Conservation (phyloP, 2,329 filamentous ascomycete species). For the Cladophialophora psammophila region DNA sequence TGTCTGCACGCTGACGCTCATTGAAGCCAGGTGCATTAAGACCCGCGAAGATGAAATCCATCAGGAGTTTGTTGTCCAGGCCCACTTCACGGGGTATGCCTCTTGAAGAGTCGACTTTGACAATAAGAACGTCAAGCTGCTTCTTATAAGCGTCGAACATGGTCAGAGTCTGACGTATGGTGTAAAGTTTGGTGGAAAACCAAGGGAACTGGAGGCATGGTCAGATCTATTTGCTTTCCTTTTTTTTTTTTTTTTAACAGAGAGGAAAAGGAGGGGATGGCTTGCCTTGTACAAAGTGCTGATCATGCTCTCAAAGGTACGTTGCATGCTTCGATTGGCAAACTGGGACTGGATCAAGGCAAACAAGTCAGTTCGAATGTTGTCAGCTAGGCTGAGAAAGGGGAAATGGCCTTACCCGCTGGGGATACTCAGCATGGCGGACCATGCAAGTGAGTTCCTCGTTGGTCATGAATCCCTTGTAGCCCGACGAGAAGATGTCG, state of each 20-base stretch:
- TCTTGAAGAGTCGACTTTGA: slow-evolving; percentile 55
- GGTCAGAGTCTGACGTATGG: slow-evolving; percentile 55
- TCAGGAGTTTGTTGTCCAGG: slow-evolving; percentile 49
- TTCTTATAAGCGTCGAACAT: slow-evolving; percentile 55
- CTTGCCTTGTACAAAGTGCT: slow-evolving; percentile 59
- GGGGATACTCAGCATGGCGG: slow-evolving; percentile 58
- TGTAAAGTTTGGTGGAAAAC: slow-evolving; percentile 55
- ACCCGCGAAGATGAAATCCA: slow-evolving; percentile 51
- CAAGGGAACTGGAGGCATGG: slow-evolving; percentile 56
- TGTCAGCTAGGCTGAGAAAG: neutral
- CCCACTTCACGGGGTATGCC: slow-evolving; percentile 44
- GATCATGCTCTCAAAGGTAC: slow-evolving; percentile 62
- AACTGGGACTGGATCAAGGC: slow-evolving; percentile 54
- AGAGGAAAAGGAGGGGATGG: neutral
- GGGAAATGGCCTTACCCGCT: slow-evolving; percentile 52
- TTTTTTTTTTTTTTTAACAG: neutral
- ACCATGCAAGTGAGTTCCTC: slow-evolving; percentile 59
- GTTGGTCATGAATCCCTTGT: slow-evolving; percentile 58
- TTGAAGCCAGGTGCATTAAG: slow-evolving; percentile 54
- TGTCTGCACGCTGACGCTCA: slow-evolving; percentile 47
- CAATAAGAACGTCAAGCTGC: slow-evolving; percentile 74
- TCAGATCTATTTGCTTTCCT: slow-evolving; percentile 14
- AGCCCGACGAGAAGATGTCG: slow-evolving; percentile 58
- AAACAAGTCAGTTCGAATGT: slow-evolving; percentile 14
- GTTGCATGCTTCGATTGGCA: slow-evolving; percentile 57